Percentiles rank a stretch among this genome's conserved stretches.
Evolutionary conservation across 225 moss, liverwort and hornwort genomes (phyloP).

Genomic region (Takakia lepidozioides): DNA sequence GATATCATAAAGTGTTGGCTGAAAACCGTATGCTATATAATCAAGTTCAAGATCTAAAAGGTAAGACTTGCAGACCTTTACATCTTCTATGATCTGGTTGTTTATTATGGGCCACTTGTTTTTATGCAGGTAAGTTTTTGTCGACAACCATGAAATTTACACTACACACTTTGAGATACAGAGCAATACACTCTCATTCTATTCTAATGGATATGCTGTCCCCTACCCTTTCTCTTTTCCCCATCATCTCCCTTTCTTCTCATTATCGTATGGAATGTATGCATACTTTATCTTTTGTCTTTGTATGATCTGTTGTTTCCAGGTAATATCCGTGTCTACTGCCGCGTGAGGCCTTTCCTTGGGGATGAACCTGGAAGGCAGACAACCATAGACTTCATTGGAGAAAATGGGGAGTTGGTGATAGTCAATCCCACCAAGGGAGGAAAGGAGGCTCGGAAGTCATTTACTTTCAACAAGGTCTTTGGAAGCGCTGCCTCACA

Average conservation of each 20-base stretch:
- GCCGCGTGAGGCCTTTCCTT: conserved; percentile 56
- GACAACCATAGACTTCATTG: conserved; percentile 48
- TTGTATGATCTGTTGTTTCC: background rate
- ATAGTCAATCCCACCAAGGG: conserved; percentile 43
- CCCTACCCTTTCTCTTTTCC: no score
- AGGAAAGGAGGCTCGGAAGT: conserved; percentile 48
- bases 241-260: no score
- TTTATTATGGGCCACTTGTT: no score
- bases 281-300: no score
- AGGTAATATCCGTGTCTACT: conserved; percentile 63
- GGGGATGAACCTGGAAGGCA: conserved; percentile 38
- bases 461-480: conserved; percentile 51
- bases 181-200: no score
- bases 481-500: conserved; percentile 43
- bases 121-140: no score
- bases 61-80: conserved; percentile 5
- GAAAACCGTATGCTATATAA: conserved; percentile 56
- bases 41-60: conserved; percentile 65
- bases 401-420: conserved; percentile 55
- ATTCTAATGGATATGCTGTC: no score
- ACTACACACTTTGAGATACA: no score
- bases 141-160: no score
- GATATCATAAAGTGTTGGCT: conserved; percentile 57
- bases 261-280: no score
- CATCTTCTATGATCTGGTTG: no score